These are phyloP conservation scores for Botryotinia globosa DNA, from an alignment of 2,329 filamentous ascomycete genomes.

Conservation along the genomic window DNA sequence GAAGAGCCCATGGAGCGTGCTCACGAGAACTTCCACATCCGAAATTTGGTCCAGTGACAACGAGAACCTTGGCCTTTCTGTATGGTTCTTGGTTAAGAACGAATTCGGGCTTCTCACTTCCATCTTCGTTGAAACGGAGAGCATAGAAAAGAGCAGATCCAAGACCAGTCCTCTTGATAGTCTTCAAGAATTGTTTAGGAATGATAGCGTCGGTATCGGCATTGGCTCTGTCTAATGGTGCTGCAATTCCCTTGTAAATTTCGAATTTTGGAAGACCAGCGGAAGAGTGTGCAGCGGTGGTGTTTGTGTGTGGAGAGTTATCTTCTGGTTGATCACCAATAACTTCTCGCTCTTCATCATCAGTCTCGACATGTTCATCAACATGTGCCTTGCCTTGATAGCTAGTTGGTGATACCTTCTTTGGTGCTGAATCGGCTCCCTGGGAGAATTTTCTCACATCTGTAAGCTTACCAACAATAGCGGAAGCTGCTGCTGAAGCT, in stretches of 20 bases:
- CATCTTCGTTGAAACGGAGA: constrained; percentile 73
- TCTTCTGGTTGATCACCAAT: constrained; percentile 62
- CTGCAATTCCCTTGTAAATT: constrained; percentile 79
- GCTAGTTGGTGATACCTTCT: constrained; percentile 27
- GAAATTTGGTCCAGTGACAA: constrained; percentile 90
- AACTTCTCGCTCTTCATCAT: constrained; percentile 52
- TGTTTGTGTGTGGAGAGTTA: constrained; percentile 62
- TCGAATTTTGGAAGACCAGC: constrained; percentile 70
- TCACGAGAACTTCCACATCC: constrained; percentile 91
- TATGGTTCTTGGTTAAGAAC: constrained; percentile 89
- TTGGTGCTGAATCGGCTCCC: constrained; percentile 41
- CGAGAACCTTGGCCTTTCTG: constrained; percentile 79
- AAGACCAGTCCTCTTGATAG: constrained; percentile 95
- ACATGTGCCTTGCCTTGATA: constrained; percentile 38
- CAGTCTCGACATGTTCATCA: constrained; percentile 52
- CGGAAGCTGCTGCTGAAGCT: constrained; percentile 91
- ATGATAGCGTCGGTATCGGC: constrained; percentile 99
- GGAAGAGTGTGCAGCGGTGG: constrained; percentile 47
- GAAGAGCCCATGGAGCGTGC: constrained; percentile 93
- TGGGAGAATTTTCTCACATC: constrained; percentile 78
- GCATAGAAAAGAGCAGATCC: constrained; percentile 83
- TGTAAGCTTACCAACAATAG: constrained; percentile 83
- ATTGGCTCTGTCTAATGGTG: constrained; percentile 82
- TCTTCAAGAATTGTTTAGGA: constrained; percentile 98
- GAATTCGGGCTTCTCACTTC: constrained; percentile 74